Evolutionary conservation across 345 rosid species (phyloP), one percentile per base, ranked within the genome.

Genomic region (Lepidium didymum): DNA sequence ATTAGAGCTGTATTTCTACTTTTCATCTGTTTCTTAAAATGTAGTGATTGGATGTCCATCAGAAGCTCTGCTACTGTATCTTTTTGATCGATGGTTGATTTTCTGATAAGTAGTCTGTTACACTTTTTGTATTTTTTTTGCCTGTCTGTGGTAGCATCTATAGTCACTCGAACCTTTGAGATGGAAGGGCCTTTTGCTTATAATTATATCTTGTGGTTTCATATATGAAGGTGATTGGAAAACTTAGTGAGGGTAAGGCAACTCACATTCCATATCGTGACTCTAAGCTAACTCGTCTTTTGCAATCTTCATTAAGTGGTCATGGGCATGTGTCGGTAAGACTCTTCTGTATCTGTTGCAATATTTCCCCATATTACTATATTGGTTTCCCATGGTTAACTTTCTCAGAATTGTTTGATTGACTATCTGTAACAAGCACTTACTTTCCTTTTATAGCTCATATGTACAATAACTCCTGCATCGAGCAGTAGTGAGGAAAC

Each of bases 241-340:
- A 95, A 75, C 77, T 95, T 73, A 95, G 98, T 66, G 99, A 95
- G 78, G 99, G 99, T 62, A 95, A 85, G 85, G 96, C 97, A 67
- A 91, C 94, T 76, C 99, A 95, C 80, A 96, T 95, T 81, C 99
- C 99, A 25, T 95, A 86, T 79, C 87, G 99, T 44, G 99, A 95
- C 76, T 95, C 99, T 44, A 95, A 95, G 81, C 96, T 95, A 51
- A 95, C 99, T 21, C 96, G 99, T 40, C 99, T 95, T 81, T 77
- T 95, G 83, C 99, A 95, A 74, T 89, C 99, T 72, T 95, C 99
- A 10, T 62, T 95, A 69, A 83, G 98, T 65, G 99, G 99, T 62
- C 98, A 86, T 62, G 99, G 99, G 14, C 98, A 95, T 83, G 98
- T 95, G 40, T 95, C 98, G 75, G 99, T 95, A 79, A 88, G 96